These are phyloP conservation scores for Erodium moschatum DNA, from an alignment of 441 rosid species.

Conservation along the genomic window DNA sequence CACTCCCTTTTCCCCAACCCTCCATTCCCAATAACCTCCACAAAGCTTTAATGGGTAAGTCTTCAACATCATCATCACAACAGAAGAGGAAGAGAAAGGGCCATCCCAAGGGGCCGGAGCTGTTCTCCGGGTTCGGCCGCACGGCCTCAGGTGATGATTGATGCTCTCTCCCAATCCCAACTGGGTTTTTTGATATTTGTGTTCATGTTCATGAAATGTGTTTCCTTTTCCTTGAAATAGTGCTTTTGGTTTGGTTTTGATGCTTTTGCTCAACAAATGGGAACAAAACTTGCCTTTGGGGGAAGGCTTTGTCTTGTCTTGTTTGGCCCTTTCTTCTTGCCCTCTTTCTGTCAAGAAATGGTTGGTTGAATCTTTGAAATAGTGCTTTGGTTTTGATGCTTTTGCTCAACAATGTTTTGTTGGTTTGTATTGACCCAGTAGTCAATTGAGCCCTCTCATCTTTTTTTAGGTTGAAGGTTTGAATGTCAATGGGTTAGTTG, in stretches of 20 bases:
- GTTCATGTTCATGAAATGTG: background rate
- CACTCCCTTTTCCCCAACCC: no score
- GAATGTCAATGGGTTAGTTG: no score
- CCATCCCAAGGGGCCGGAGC: conserved; percentile 2
- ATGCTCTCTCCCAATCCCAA: no score
- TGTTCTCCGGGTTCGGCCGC: background rate
- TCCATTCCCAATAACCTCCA: no score
- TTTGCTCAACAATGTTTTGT: no score
- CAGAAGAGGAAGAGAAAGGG: conserved; percentile 2
- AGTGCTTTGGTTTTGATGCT: no score
- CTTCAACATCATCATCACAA: background rate
- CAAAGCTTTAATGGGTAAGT: background rate
- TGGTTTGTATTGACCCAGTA: no score
- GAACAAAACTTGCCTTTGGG: background rate
- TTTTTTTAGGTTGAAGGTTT: no score
- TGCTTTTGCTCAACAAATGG: background rate
- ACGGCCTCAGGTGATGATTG: background rate
- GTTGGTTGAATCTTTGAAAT: background rate
- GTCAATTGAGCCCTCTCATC: no score
- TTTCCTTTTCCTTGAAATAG: background rate
- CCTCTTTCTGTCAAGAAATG: no score
- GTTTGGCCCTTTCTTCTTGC: background rate
- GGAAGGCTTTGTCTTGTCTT: no score
- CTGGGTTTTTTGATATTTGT: no score
- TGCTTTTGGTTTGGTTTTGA: background rate